Conservation (phyloP, 805 yeast genomes). For the Saccharomycodes ludwigii region DNA sequence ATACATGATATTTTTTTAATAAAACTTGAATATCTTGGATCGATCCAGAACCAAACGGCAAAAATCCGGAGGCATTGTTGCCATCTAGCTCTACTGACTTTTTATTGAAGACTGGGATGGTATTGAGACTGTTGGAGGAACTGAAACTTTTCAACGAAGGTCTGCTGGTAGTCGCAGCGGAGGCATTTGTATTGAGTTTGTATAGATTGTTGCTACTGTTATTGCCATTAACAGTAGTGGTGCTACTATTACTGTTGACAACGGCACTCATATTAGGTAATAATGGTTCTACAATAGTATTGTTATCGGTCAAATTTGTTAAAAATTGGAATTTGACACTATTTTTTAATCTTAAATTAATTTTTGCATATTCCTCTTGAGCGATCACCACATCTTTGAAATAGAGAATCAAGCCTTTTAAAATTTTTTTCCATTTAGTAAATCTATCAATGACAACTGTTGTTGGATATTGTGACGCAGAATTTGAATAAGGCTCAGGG, state of each 20-base stretch:
- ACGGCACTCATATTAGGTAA: conserved; percentile 39
- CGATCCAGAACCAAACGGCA: conserved; percentile 65
- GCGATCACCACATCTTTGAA: conserved; percentile 65
- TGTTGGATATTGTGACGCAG: conserved; percentile 66
- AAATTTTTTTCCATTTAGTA: conserved; percentile 67
- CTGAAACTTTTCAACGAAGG: too few species aligned
- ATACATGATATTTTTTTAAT: conserved; percentile 50
- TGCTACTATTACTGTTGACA: too few species aligned
- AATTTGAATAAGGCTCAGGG: too few species aligned
- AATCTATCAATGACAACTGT: conserved; percentile 71
- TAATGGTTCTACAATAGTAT: conserved; percentile 35
- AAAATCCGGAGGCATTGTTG: too few species aligned
- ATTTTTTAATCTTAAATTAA: conserved; percentile 60
- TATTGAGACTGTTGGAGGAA: too few species aligned
- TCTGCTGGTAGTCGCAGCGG: too few species aligned
- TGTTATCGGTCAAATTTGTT: conserved; percentile 25
- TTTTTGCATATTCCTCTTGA: conserved; percentile 63
- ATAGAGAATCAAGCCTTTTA: conserved; percentile 58
- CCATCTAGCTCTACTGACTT: too few species aligned
- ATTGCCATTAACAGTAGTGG: too few species aligned
- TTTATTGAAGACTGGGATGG: too few species aligned
- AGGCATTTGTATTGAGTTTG: too few species aligned
- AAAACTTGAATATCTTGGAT: conserved; percentile 67
- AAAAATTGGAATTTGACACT: conserved; percentile 34
- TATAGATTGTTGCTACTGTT: too few species aligned